A percentile compares a stretch with the other conserved stretches of the same genome.
phyloP scores from a whole-genome alignment of 371 early-diverging fungal species.

The Mortierella sp. region DNA sequence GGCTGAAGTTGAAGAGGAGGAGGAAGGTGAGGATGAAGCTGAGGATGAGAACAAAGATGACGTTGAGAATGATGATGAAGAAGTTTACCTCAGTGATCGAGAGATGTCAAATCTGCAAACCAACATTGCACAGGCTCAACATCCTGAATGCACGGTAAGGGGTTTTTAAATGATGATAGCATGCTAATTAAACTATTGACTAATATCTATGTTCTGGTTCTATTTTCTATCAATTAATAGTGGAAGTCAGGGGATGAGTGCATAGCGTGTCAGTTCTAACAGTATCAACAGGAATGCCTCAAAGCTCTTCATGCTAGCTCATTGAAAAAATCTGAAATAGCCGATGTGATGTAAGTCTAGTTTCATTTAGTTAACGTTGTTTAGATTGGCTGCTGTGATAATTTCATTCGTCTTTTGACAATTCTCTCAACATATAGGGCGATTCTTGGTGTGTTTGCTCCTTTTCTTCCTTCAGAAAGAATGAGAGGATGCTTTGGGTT shows the following conservation, averaged over 20 bases:
- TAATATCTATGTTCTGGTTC: neutral
- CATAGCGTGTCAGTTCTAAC: conserved; percentile 2
- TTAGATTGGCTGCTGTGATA: neutral
- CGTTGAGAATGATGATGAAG: neutral
- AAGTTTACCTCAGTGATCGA: neutral
- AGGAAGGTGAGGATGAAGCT: neutral
- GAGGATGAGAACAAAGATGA: neutral
- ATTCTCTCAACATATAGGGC: neutral
- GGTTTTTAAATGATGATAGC: too few species aligned
- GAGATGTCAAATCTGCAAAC: conserved; percentile 3
- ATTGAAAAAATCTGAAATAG: conserved; percentile 5
- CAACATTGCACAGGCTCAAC: conserved; percentile 3
- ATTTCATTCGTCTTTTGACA: neutral
- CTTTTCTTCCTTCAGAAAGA: conserved; percentile 1
- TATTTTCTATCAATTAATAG: neutral
- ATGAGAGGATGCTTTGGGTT: neutral
- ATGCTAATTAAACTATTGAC: neutral
- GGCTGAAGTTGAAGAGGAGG: conserved; percentile 6
- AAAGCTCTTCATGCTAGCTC: neutral
- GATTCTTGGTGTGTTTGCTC: neutral
- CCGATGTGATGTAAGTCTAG: conserved; percentile 4
- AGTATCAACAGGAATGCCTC: neutral
- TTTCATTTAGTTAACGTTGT: neutral
- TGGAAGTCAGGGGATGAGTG: conserved; percentile 6
- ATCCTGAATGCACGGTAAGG: neutral